Percentiles rank a stretch among this genome's conserved stretches.
phyloP scores from a whole-genome alignment of 352 stramenopile genomes.

The Phytophthora constricta region DNA sequence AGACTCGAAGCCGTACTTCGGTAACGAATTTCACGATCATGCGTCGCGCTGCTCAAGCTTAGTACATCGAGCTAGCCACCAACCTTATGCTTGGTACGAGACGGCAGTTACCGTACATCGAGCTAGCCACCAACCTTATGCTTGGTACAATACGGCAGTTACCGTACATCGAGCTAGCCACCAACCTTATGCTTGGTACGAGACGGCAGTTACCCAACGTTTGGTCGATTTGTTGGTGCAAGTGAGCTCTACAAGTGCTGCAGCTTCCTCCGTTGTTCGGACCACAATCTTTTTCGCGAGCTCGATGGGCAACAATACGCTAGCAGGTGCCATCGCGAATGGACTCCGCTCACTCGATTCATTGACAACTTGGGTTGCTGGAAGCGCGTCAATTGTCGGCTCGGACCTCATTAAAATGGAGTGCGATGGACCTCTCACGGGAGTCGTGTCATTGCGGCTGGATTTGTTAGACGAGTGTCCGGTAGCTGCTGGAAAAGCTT shows the following conservation, averaged over 20 bases:
- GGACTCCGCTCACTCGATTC: slow-evolving; percentile 36
- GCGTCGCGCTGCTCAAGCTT: slow-evolving; percentile 59
- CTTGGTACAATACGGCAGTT: too few species aligned
- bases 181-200: slow-evolving; percentile 51
- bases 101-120: too few species aligned
- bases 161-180: slow-evolving; percentile 55
- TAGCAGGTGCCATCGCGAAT: slow-evolving; percentile 42
- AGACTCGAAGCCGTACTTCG: slow-evolving; percentile 43
- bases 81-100: slow-evolving; percentile 51
- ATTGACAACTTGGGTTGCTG: slow-evolving; percentile 45
- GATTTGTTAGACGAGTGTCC: slow-evolving; percentile 45
- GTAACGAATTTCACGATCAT: slow-evolving; percentile 45
- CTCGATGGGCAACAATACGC: slow-evolving; percentile 60
- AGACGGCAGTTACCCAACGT: slow-evolving; percentile 35
- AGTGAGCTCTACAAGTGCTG: slow-evolving; percentile 37
- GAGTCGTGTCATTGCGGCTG: slow-evolving; percentile 27
- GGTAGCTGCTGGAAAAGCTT: slow-evolving; percentile 13
- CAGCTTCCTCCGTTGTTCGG: slow-evolving; percentile 31
- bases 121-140: slow-evolving; percentile 51
- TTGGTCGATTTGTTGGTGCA: slow-evolving; percentile 36
- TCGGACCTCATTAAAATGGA: slow-evolving; percentile 38
- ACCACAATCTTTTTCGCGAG: slow-evolving; percentile 62
- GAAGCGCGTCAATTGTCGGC: too few species aligned
- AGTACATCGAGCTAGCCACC: slow-evolving; percentile 56
- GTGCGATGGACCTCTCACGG: slow-evolving; percentile 32